A percentile compares a stretch with the other conserved stretches of the same genome.
Conservation (phyloP, 108 stramenopile genomes). For the Epipyxis sp. region DNA sequence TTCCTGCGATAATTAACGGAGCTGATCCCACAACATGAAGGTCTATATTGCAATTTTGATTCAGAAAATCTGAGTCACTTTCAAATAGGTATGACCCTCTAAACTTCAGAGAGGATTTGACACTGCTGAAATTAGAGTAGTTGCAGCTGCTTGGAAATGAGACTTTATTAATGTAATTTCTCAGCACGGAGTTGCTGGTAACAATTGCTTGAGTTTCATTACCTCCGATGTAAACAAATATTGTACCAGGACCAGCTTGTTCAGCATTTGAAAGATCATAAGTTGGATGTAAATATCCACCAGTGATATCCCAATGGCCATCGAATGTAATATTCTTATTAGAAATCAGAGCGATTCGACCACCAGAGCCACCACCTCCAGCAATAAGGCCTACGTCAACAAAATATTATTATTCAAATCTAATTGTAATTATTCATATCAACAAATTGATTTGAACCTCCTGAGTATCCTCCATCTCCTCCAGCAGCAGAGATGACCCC, state of each 20-base stretch:
- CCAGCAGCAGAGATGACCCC: neutral
- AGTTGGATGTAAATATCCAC: slow-evolving; percentile 5
- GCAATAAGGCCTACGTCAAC: slow-evolving; percentile 6
- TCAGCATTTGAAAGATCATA: neutral
- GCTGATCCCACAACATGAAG: neutral
- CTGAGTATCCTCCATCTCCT: slow-evolving; percentile 27
- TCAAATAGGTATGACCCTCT: neutral
- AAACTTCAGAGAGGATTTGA: neutral
- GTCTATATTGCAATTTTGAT: neutral
- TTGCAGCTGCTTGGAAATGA: neutral
- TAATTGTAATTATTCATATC: too few relatives aligned
- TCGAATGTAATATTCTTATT: neutral
- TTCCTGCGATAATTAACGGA: neutral
- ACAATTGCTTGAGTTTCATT: neutral
- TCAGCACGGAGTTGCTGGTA: neutral
- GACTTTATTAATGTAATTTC: neutral
- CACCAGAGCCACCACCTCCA: slow-evolving; percentile 28
- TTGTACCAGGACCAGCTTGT: slow-evolving; percentile 13
- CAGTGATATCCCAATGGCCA: neutral
- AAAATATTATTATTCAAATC: too few relatives aligned
- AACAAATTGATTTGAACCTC: too few relatives aligned
- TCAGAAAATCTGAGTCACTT: neutral
- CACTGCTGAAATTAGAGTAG: neutral
- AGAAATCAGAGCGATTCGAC: slow-evolving; percentile 12
- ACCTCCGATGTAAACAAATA: neutral